These are phyloP conservation scores for Eucalyptus regnans DNA, from an alignment of 345 rosid species.

Conservation along the genomic window DNA sequence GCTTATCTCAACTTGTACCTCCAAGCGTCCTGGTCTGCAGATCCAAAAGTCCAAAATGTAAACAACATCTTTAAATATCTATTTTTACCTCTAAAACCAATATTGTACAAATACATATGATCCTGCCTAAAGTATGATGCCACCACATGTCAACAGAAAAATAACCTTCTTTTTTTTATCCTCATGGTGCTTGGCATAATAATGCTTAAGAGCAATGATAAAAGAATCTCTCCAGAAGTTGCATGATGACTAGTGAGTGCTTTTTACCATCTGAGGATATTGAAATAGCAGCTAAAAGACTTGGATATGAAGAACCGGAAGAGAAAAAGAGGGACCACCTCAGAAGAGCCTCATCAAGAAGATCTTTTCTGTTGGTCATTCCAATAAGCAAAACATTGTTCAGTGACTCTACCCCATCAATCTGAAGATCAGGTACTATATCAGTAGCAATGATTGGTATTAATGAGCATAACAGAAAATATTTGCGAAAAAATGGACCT, in stretches of 20 bases:
- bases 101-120: not conserved
- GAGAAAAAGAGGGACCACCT: slow-evolving; percentile 24
- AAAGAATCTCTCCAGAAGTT: not conserved
- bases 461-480: not conserved
- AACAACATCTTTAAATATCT: not conserved
- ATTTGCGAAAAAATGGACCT: not conserved
- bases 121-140: not conserved
- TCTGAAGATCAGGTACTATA: slow-evolving; percentile 34
- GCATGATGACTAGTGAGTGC: not conserved
- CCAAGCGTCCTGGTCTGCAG: slow-evolving; percentile 91
- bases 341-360: slow-evolving; percentile 96
- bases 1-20: slow-evolving; percentile 97
- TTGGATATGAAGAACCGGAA: not conserved
- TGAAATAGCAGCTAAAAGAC: not conserved
- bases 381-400: slow-evolving; percentile 98
- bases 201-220: not conserved
- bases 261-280: not conserved
- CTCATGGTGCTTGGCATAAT: not conserved
- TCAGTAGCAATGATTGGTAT: not conserved
- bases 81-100: not conserved
- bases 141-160: not conserved
- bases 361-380: slow-evolving; percentile 98
- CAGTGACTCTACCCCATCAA: slow-evolving; percentile 98
- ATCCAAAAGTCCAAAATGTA: not conserved
- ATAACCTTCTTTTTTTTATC: not conserved